Conservation (phyloP, 1,284 basidiomycete genomes). For the Athelia psychrophila region DNA sequence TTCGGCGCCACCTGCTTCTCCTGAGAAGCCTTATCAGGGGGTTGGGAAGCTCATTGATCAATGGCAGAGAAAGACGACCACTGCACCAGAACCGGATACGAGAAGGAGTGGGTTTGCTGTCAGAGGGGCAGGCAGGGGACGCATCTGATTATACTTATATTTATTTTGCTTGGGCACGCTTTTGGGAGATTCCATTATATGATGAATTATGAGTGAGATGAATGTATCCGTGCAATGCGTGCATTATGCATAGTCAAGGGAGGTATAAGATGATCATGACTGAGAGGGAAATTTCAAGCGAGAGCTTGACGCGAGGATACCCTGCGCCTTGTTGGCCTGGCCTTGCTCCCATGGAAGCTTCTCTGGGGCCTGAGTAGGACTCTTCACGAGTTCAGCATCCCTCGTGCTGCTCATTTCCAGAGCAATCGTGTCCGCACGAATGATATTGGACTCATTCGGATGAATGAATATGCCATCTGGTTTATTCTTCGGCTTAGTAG, state of each 20-base stretch:
- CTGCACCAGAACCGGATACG: conserved; percentile 44
- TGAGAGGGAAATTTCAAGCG: too few relatives aligned
- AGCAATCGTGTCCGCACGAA: conserved; percentile 58
- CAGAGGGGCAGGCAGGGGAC: conserved; percentile 29
- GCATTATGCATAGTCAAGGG: too few relatives aligned
- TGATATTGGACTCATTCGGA: conserved; percentile 56
- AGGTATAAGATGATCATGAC: too few relatives aligned
- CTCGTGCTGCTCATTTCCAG: conserved; percentile 48
- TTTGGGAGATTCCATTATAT: not conserved
- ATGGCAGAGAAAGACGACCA: conserved; percentile 75
- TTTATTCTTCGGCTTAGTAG: conserved; percentile 40
- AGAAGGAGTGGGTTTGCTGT: conserved; percentile 34
- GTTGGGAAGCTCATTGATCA: conserved; percentile 80
- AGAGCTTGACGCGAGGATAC: conserved; percentile 7
- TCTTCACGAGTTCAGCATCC: conserved; percentile 38
- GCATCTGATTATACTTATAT: conserved; percentile 8
- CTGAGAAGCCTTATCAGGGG: conserved; percentile 74
- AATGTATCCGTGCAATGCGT: not conserved
- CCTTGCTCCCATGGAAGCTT: conserved; percentile 3
- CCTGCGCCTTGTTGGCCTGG: conserved; percentile 4
- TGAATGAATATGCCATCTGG: conserved; percentile 61
- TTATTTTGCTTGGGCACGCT: conserved; percentile 6
- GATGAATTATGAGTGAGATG: not conserved
- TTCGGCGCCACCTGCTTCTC: conserved; percentile 48
- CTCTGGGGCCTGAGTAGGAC: conserved; percentile 31